Percentiles rank a stretch among this genome's conserved stretches.
Evolutionary conservation across 1,284 basidiomycete species (phyloP).

Genomic region (Heliocybe sulcata): DNA sequence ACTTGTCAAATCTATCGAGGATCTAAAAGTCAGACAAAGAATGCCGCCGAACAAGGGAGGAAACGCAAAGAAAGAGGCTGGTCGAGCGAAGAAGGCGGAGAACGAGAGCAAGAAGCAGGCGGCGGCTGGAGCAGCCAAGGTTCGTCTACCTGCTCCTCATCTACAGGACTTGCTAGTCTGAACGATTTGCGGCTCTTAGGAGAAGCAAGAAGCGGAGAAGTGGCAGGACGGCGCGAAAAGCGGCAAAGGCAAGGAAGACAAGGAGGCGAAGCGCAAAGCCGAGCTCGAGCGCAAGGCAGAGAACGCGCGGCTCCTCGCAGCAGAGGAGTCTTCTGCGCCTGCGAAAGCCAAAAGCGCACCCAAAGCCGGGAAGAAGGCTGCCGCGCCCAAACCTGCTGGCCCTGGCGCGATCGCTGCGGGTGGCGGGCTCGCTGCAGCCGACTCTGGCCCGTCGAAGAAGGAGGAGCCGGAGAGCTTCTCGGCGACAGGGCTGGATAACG

Average conservation of each 20-base stretch:
- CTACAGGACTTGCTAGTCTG: too few relatives aligned
- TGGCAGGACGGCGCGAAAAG: constrained; percentile 71
- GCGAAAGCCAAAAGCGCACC: constrained; percentile 59
- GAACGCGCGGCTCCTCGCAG: constrained; percentile 69
- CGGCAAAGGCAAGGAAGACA: constrained; percentile 63
- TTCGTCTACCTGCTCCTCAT: constrained; percentile 21
- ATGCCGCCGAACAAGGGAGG: constrained; percentile 78
- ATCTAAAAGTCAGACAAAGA: background rate
- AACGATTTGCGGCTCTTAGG: constrained; percentile 39
- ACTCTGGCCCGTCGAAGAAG: constrained; percentile 8
- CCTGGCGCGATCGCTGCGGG: constrained; percentile 74
- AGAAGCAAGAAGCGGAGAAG: constrained; percentile 68
- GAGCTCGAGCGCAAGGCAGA: constrained; percentile 73
- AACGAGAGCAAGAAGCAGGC: constrained; percentile 79
- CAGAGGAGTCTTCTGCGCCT: constrained; percentile 73
- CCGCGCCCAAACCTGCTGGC: constrained; percentile 48
- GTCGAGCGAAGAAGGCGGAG: constrained; percentile 88
- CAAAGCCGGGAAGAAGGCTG: constrained; percentile 61
- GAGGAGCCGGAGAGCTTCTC: constrained; percentile 60
- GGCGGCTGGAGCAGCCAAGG: constrained; percentile 51
- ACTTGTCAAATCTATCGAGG: background rate
- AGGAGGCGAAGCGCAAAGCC: constrained; percentile 70
- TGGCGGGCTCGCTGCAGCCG: constrained; percentile 31
- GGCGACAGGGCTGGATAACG: constrained; percentile 90
- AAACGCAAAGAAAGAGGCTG: constrained; percentile 87